phyloP scores from a whole-genome alignment of 768 basidiomycete genomes.

The Podaxis sp. region DNA sequence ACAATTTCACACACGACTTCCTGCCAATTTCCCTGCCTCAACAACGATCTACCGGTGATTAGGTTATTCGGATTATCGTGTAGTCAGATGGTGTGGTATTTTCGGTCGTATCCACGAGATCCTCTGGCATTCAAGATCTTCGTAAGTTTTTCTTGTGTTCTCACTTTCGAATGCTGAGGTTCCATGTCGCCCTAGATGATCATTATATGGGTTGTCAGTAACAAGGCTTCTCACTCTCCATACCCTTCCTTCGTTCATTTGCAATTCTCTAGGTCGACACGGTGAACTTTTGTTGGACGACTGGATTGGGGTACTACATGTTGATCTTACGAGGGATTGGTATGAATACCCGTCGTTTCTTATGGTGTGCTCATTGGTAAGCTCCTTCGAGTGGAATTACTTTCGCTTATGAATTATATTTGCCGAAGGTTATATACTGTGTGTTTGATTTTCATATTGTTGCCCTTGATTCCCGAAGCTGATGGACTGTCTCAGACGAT shows the following conservation, averaged over 20 bases:
- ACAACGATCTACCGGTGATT: not conserved
- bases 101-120: slow-evolving; percentile 7
- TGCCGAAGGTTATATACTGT: not conserved
- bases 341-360: not conserved
- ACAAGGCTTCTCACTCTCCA: too few relatives aligned
- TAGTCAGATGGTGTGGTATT: slow-evolving; percentile 8
- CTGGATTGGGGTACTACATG: not conserved
- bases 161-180: too few relatives aligned
- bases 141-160: not conserved
- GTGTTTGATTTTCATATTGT: not conserved
- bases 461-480: not conserved
- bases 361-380: slow-evolving; percentile 3
- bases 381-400: not conserved
- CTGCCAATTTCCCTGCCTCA: not conserved
- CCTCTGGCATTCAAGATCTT: slow-evolving; percentile 3
- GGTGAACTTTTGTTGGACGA: not conserved
- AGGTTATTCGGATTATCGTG: slow-evolving; percentile 1
- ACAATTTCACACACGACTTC: not conserved
- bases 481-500: not conserved
- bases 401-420: not conserved
- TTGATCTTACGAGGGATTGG: slow-evolving; percentile 3
- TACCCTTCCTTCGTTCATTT: not conserved
- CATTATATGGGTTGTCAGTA: not conserved
- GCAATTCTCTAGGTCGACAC: not conserved
- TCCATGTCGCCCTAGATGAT: not conserved